Conservation (phyloP, 176 grass and related monocot genomes). For the Aechmea fasciata region DNA sequence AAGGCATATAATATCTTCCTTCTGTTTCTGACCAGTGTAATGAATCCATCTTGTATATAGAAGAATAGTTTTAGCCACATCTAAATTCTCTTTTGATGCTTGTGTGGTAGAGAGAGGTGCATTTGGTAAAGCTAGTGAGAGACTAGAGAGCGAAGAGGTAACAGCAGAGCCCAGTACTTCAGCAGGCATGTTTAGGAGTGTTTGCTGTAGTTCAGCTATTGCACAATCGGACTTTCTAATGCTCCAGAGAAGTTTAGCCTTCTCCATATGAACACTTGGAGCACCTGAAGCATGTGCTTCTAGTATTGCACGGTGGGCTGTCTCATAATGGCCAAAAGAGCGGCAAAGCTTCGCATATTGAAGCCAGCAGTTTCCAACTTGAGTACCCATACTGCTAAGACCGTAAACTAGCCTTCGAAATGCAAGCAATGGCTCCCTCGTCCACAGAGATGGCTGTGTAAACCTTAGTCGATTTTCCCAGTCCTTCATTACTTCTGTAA, state of each 20-base stretch:
- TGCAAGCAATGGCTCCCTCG: slow-evolving; percentile 93
- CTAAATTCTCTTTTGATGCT: slow-evolving; percentile 62
- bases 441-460: slow-evolving; percentile 83
- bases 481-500: slow-evolving; percentile 65
- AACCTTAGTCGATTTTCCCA: slow-evolving; percentile 93
- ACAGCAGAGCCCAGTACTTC: slow-evolving; percentile 52
- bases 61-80: slow-evolving; percentile 87
- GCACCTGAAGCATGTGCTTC: slow-evolving; percentile 84
- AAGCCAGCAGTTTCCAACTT: slow-evolving; percentile 93
- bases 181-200: slow-evolving; percentile 71
- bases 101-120: slow-evolving; percentile 56
- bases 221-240: slow-evolving; percentile 79
- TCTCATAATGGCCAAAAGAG: slow-evolving; percentile 82
- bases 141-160: slow-evolving; percentile 68
- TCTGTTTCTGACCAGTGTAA: slow-evolving; percentile 85
- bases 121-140: slow-evolving; percentile 85
- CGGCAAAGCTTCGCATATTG: slow-evolving; percentile 92
- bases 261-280: slow-evolving; percentile 82
- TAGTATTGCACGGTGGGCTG: slow-evolving; percentile 79
- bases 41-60: slow-evolving; percentile 99
- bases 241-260: slow-evolving; percentile 89
- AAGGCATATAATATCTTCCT: slow-evolving; percentile 59
- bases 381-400: slow-evolving; percentile 61
- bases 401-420: slow-evolving; percentile 74
- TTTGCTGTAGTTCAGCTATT: slow-evolving; percentile 92